Evolutionary conservation across 2,329 filamentous ascomycete genomes (phyloP).

Genomic region (Clarireedia sp.): DNA sequence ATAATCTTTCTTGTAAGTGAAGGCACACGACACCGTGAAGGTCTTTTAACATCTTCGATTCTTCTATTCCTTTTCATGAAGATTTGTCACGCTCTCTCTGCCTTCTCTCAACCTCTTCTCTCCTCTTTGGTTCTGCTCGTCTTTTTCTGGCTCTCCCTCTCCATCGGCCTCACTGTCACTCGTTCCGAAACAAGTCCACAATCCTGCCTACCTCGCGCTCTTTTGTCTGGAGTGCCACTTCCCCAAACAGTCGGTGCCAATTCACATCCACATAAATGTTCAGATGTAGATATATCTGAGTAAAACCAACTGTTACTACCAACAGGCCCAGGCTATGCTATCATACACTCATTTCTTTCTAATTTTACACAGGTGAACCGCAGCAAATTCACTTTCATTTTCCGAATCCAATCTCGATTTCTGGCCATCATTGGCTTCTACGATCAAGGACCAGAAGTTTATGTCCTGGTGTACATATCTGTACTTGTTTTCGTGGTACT

Average conservation of each 20-base stretch:
- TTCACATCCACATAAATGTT: too few species aligned
- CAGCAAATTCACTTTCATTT: neutral
- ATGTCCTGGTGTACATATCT: constrained; percentile 1
- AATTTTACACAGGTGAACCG: neutral
- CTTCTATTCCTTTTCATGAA: too few species aligned
- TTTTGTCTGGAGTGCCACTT: too few species aligned
- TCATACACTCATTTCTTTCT: neutral
- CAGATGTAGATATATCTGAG: neutral
- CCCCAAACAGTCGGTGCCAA: too few species aligned
- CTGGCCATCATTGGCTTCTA: neutral
- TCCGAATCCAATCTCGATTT: neutral
- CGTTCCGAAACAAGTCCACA: neutral
- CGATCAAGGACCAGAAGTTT: neutral
- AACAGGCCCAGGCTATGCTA: neutral
- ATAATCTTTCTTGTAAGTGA: too few species aligned
- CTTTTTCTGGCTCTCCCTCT: neutral
- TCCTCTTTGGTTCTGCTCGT: neutral
- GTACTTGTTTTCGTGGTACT: constrained; percentile 2
- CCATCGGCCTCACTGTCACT: neutral
- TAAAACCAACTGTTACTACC: neutral
- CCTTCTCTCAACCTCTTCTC: neutral
- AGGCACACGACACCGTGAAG: too few species aligned
- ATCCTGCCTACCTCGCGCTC: neutral
- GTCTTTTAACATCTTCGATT: too few species aligned
- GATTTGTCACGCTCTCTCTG: too few species aligned